Conservation (phyloP, 176 grass and related monocot species). For the Carex kokanica region DNA sequence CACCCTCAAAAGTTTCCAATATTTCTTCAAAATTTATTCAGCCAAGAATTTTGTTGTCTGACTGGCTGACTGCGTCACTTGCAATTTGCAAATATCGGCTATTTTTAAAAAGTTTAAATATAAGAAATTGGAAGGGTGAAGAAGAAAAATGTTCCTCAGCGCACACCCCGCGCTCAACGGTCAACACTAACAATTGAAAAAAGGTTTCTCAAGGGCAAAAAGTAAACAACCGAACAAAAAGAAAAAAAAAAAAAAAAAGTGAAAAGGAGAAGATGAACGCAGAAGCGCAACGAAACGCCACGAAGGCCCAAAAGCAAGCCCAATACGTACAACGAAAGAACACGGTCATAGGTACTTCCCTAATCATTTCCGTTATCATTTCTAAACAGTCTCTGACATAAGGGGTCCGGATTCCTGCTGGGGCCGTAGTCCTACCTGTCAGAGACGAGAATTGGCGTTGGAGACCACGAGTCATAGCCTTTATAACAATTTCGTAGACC, state of each 20-base stretch:
- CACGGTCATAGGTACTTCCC: not conserved
- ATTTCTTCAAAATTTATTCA: not conserved
- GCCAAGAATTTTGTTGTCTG: not conserved
- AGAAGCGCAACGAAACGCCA: not conserved
- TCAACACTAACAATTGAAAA: not conserved
- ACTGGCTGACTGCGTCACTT: not conserved
- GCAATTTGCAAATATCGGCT: not conserved
- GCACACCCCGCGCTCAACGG: not conserved
- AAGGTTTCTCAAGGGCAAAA: not conserved
- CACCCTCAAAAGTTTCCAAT: not conserved
- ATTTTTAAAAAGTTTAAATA: not conserved
- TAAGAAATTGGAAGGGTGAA: not conserved
- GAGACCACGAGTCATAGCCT: not conserved
- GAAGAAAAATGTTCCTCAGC: not conserved
- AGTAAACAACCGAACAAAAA: not conserved
- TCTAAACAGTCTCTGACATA: not conserved
- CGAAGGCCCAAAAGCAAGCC: not conserved
- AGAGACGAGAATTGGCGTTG: not conserved
- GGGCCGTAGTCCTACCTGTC: not conserved
- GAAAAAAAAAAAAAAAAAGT: not conserved
- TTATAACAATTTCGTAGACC: not conserved
- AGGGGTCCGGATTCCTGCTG: not conserved
- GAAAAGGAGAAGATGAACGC: not conserved
- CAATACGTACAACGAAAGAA: not conserved
- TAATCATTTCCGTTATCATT: constrained; percentile 23